Conservation (phyloP, 306 rosid genomes). For the Arachis hypogaea region DNA sequence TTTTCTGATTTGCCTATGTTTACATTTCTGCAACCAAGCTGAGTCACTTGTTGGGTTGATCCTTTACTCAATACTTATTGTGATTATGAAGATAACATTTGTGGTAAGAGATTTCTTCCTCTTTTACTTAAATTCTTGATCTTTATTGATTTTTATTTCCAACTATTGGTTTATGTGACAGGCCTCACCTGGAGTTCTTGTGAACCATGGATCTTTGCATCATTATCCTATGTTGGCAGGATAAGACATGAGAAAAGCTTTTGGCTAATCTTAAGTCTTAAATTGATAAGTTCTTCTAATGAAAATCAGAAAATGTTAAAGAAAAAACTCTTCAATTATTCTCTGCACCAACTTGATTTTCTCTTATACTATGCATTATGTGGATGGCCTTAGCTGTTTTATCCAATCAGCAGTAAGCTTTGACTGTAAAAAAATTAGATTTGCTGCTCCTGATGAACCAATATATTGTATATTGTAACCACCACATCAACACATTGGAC, state of each 20-base stretch:
- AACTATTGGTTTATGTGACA: constrained; percentile 43
- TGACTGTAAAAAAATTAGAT: constrained; percentile 1
- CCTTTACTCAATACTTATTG: constrained; percentile 82
- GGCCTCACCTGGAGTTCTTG: constrained; percentile 97
- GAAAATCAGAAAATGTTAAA: neutral
- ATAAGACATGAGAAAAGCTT: constrained; percentile 53
- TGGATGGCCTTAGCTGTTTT: neutral
- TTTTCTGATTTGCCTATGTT: constrained; percentile 31
- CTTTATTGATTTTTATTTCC: constrained; percentile 20
- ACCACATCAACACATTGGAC: neutral
- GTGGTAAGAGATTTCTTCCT: constrained; percentile 56
- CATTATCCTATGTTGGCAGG: constrained; percentile 98
- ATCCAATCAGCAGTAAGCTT: neutral
- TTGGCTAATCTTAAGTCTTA: constrained; percentile 14
- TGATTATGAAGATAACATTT: constrained; percentile 94
- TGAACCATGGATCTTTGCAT: constrained; percentile 96
- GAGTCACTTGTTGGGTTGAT: constrained; percentile 60
- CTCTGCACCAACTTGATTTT: neutral
- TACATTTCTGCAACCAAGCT: constrained; percentile 54
- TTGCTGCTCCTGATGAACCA: neutral
- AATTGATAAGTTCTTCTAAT: constrained; percentile 11
- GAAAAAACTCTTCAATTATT: no score
- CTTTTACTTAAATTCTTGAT: constrained; percentile 1
- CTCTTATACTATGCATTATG: neutral
- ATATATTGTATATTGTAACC: neutral